Percentiles rank a stretch among this genome's conserved stretches.
Evolutionary conservation across 257 asterid genomes (phyloP).

Genomic region (Nicotiana noctiflora): DNA sequence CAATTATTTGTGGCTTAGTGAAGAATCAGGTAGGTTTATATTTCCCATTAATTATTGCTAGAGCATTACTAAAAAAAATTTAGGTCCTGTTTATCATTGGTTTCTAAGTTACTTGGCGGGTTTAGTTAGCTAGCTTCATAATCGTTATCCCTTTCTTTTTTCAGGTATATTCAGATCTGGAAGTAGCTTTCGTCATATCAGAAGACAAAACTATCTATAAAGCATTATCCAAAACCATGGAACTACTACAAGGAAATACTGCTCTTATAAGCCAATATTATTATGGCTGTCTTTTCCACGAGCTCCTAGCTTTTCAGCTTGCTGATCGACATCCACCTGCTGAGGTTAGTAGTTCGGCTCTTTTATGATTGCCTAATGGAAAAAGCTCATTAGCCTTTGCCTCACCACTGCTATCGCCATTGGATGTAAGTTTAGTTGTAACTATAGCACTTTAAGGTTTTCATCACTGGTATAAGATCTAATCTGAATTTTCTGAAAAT

Average conservation of each 20-base stretch:
- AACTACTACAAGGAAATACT: slow-evolving; percentile 87
- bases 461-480: not conserved
- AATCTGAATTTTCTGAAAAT: not conserved
- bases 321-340: slow-evolving; percentile 82
- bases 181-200: slow-evolving; percentile 92
- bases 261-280: slow-evolving; percentile 89
- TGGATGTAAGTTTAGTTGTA: not conserved
- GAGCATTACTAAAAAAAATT: not conserved
- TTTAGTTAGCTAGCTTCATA: not conserved
- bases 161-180: slow-evolving; percentile 93
- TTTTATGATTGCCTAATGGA: not conserved
- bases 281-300: slow-evolving; percentile 90
- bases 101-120: not conserved
- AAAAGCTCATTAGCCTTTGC: not conserved
- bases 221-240: slow-evolving; percentile 81
- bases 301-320: slow-evolving; percentile 94
- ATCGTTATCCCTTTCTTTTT: not conserved
- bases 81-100: not conserved
- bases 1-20: slow-evolving; percentile 85
- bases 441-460: slow-evolving; percentile 1
- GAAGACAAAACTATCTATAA: slow-evolving; percentile 64
- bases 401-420: not conserved
- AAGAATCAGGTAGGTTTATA: slow-evolving; percentile 58
- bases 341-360: slow-evolving; percentile 45
- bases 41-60: not conserved